These are phyloP conservation scores for Geranium brycei DNA, from an alignment of 345 rosid genomes.

Conservation along the genomic window DNA sequence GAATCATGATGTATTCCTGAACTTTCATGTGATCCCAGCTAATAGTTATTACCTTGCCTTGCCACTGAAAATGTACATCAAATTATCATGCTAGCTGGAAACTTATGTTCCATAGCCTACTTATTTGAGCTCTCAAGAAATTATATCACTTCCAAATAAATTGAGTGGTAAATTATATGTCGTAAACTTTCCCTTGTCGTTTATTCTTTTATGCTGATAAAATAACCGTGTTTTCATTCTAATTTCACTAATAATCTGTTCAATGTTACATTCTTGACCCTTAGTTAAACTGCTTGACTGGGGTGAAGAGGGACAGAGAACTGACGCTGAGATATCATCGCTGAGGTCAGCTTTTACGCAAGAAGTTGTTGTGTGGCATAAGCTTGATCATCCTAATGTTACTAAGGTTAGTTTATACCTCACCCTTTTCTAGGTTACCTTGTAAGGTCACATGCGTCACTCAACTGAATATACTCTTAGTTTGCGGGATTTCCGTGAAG, in stretches of 20 bases:
- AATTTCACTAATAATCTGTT: slow-evolving; percentile 2
- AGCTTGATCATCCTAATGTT: slow-evolving; percentile 93
- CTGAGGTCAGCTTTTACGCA: slow-evolving; percentile 77
- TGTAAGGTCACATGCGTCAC: background rate
- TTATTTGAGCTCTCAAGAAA: background rate
- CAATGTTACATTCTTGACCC: background rate
- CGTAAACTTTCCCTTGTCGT: background rate
- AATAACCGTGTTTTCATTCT: slow-evolving; percentile 1
- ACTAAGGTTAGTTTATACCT: slow-evolving; percentile 51
- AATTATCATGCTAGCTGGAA: slow-evolving; percentile 8
- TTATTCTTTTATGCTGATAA: background rate
- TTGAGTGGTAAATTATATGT: background rate
- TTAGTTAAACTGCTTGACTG: slow-evolving; percentile 96
- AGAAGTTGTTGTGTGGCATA: slow-evolving; percentile 99
- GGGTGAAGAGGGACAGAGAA: slow-evolving; percentile 99
- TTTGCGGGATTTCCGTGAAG: background rate
- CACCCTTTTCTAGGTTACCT: background rate
- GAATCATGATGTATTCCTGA: slow-evolving; percentile 24
- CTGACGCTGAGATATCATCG: slow-evolving; percentile 81
- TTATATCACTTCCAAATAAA: background rate
- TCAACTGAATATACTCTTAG: background rate
- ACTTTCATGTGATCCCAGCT: slow-evolving; percentile 54
- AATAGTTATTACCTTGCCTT: slow-evolving; percentile 14
- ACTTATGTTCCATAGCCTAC: background rate
- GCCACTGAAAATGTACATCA: background rate